Evolutionary conservation across 2,329 filamentous ascomycete species (phyloP).

Genomic region (Cercospora zeae-maydis): DNA sequence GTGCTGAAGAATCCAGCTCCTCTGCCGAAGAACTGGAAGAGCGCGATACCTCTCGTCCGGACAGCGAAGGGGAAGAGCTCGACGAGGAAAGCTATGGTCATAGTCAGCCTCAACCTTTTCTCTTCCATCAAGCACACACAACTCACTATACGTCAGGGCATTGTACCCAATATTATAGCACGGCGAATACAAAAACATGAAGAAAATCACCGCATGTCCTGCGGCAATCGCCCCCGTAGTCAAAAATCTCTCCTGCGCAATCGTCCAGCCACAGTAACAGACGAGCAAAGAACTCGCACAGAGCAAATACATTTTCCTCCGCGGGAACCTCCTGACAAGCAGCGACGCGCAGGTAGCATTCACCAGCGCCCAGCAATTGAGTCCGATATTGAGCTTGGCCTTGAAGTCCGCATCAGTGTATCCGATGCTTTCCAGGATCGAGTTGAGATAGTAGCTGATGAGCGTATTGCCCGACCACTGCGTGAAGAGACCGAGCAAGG

Average conservation of each 20-base stretch:
- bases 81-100: constrained; percentile 47
- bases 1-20: constrained; percentile 50
- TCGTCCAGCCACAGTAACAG: constrained; percentile 43
- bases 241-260: constrained; percentile 8
- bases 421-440: constrained; percentile 39
- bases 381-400: constrained; percentile 39
- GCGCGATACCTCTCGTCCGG: constrained; percentile 57
- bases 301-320: constrained; percentile 44
- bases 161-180: constrained; percentile 64
- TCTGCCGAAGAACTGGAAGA: constrained; percentile 55
- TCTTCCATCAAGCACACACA: not conserved
- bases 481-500: constrained; percentile 38
- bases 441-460: constrained; percentile 32
- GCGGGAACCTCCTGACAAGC: constrained; percentile 42
- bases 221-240: constrained; percentile 34
- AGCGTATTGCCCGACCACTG: constrained; percentile 43
- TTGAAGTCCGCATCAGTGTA: constrained; percentile 37
- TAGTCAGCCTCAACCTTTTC: not conserved
- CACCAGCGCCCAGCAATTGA: constrained; percentile 41
- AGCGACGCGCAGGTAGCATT: constrained; percentile 39
- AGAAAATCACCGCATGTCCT: constrained; percentile 42
- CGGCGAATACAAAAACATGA: constrained; percentile 51
- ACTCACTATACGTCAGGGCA: constrained; percentile 56
- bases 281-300: constrained; percentile 44
- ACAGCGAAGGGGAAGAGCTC: constrained; percentile 59